A percentile compares a stretch with the other conserved stretches of the same genome.
These are phyloP conservation scores for Emericellopsis atlantica DNA, from an alignment of 2,329 filamentous ascomycete species.

Conservation along the genomic window DNA sequence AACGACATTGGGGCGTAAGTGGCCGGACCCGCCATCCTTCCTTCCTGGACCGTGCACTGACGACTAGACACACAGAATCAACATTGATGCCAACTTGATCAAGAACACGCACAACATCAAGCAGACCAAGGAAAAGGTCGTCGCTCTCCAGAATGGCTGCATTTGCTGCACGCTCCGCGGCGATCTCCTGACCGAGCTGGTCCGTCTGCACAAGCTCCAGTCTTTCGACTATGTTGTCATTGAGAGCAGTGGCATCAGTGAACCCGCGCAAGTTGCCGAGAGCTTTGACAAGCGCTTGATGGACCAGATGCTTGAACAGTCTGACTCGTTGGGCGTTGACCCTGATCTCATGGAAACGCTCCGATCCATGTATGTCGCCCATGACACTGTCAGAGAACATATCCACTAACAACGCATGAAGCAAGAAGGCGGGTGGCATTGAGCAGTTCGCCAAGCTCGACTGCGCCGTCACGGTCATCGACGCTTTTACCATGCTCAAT, in stretches of 20 bases:
- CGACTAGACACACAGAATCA: slow-evolving; percentile 29
- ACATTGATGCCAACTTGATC: slow-evolving; percentile 52
- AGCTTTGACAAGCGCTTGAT: slow-evolving; percentile 51
- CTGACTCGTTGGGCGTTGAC: slow-evolving; percentile 17
- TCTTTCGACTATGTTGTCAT: slow-evolving; percentile 61
- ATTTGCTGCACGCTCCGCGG: slow-evolving; percentile 67
- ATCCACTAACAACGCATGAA: slow-evolving; percentile 4
- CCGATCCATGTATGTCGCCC: slow-evolving; percentile 17
- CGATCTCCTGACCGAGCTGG: slow-evolving; percentile 58
- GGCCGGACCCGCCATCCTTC: fast-evolving
- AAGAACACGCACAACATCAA: slow-evolving; percentile 41
- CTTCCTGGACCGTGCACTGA: neutral
- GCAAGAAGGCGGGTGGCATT: slow-evolving; percentile 46
- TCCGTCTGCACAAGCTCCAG: slow-evolving; percentile 45
- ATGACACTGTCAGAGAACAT: neutral
- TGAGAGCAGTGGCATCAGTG: slow-evolving; percentile 60
- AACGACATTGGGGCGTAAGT: slow-evolving; percentile 55
- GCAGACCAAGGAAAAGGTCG: slow-evolving; percentile 49
- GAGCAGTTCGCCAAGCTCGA: slow-evolving; percentile 55
- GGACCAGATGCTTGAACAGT: slow-evolving; percentile 27
- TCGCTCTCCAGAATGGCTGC: slow-evolving; percentile 60
- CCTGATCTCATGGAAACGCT: slow-evolving; percentile 20
- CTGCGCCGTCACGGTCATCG: slow-evolving; percentile 60
- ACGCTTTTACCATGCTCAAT: slow-evolving; percentile 59
- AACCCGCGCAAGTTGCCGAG: slow-evolving; percentile 63